Conservation (phyloP, 139 green algal genomes). For the Gonium pectorale region DNA sequence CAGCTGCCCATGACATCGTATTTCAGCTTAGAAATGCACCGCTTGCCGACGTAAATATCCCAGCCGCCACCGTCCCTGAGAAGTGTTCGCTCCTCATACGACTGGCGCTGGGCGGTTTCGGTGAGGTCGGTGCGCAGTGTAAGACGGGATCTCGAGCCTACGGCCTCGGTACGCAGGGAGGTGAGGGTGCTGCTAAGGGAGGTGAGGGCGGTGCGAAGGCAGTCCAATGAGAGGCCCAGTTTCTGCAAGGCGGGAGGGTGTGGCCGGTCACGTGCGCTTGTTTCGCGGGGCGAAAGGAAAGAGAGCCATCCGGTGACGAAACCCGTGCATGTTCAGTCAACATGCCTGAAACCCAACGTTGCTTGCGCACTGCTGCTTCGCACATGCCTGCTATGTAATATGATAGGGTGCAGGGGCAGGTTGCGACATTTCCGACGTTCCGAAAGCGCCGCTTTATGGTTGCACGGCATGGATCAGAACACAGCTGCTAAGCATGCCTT, state of each 20-base stretch:
- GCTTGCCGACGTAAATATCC: slow-evolving; percentile 2
- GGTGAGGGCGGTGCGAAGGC: slow-evolving; percentile 53
- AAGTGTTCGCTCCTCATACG: not conserved
- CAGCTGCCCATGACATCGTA: not conserved
- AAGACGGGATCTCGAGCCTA: not conserved
- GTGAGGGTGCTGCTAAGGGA: slow-evolving; percentile 50
- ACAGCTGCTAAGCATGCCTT: not conserved
- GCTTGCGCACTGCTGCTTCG: too few relatives aligned
- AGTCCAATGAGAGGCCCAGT: slow-evolving; percentile 45
- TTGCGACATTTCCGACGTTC: too few relatives aligned
- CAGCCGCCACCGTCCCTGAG: not conserved
- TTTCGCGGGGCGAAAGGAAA: not conserved
- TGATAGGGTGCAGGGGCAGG: too few relatives aligned
- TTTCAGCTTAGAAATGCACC: not conserved
- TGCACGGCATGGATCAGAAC: not conserved
- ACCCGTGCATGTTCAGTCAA: not conserved
- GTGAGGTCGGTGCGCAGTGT: slow-evolving; percentile 42
- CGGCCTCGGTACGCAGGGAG: slow-evolving; percentile 22
- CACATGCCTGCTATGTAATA: too few relatives aligned
- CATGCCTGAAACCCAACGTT: too few relatives aligned
- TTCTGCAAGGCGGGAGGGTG: slow-evolving; percentile 16
- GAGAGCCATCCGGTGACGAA: too few relatives aligned
- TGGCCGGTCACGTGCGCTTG: not conserved
- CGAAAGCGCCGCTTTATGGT: too few relatives aligned
- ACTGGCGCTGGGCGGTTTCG: not conserved